Evolutionary conservation across 495 filamentous ascomycete species (phyloP), one percentile per base, ranked within the genome.

Genomic region (Pyrenula aspistea): DNA sequence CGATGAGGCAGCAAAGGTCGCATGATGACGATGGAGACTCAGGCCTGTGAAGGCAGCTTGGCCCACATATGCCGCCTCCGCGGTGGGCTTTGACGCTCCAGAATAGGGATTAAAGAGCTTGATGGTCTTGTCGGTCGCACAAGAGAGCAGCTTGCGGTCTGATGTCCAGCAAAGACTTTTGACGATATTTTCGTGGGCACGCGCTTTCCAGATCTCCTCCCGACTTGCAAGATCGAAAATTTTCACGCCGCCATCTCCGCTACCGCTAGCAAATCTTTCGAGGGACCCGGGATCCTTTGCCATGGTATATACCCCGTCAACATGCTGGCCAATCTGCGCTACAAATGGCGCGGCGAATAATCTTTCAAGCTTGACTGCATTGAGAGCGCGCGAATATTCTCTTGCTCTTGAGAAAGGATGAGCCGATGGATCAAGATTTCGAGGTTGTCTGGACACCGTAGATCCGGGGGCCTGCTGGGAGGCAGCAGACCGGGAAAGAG

Each of bases 291-390:
- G 83, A 60, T 89, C 85, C 60, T 88, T 88, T 12, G 83, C 78
- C 66, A 89, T 76, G 10, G 77, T 74, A 66, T 89, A 89, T 2
- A 98, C 88, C 51, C 93, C 93, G 68, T 98, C 93, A 12, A 97
- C 87, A 72, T 98, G 93, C 53, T 81, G 80, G 24, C 91, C 92
- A 54, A 98, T 80, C 62, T 95, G 87, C 0, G 76, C 86, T 49
- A 98, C 71, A 67, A 98, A 98, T 2, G 93, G 93, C 55, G 89
- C 83, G 21, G 93, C 92, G 65, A 97, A 96, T 83, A 98, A 91
- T 60, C 93, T 85, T 69, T 96, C 89, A 54, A 98, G 69, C 63
- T 98, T 98, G 53, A 88, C 87, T 8, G 91, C 91, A 82, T 91
- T 96, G 62, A 91, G 79, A 24, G 88, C 87, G 54, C 88, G 77